A percentile compares a stretch with the other conserved stretches of the same genome.
Conservation (phyloP, 805 yeast species). For the Myxozyma vanderwaltii region DNA sequence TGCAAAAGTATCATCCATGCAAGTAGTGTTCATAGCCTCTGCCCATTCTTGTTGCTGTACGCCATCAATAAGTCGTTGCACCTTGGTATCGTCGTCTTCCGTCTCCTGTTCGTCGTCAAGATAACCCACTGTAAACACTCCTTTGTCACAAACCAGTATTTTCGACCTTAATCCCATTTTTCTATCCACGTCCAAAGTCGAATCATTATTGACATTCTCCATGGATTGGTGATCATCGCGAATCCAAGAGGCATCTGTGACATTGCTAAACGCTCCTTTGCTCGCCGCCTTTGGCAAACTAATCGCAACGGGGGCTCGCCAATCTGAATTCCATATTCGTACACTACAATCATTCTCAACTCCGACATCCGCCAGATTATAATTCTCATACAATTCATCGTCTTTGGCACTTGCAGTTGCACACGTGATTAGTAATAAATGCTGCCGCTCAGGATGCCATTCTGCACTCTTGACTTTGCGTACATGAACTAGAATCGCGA, state of each 20-base stretch:
- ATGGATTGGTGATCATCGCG: not conserved
- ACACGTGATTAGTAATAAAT: conserved; percentile 19
- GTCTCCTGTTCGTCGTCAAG: conserved; percentile 30
- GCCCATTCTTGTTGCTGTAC: conserved; percentile 35
- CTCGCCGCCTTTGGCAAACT: conserved; percentile 11
- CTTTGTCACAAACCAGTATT: conserved; percentile 14
- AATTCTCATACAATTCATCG: conserved; percentile 22
- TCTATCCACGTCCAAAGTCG: not conserved
- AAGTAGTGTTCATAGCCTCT: conserved; percentile 11
- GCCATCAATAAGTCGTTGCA: conserved; percentile 31
- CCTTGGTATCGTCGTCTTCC: conserved; percentile 31
- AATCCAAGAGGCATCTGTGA: conserved; percentile 20
- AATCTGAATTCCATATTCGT: conserved; percentile 26
- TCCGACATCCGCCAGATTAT: conserved; percentile 17
- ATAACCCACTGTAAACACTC: conserved; percentile 20
- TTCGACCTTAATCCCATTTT: conserved; percentile 1
- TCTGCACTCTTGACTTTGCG: conserved; percentile 17
- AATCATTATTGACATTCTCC: not conserved
- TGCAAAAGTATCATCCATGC: conserved; percentile 29
- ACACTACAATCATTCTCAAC: conserved; percentile 20
- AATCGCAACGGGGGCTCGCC: conserved; percentile 24
- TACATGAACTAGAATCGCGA: conserved; percentile 30
- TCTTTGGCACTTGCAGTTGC: conserved; percentile 8
- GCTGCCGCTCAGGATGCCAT: conserved; percentile 28
- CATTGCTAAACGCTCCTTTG: conserved; percentile 6